Conservation (phyloP, 2,329 filamentous ascomycete species). For the Botrytis elliptica region DNA sequence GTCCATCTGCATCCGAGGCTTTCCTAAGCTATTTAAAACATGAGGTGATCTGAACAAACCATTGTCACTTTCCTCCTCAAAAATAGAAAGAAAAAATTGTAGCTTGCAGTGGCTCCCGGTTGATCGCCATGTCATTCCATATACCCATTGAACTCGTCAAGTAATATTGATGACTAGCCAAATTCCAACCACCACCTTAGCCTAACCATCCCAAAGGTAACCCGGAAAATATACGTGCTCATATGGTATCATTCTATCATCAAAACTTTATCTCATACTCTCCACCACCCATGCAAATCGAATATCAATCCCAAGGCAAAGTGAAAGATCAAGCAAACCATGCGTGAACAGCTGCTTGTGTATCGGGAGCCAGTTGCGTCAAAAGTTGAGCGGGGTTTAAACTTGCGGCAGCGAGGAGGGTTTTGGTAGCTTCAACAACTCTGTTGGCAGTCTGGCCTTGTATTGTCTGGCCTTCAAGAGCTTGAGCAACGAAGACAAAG, state of each 20-base stretch:
- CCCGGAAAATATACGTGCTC: constrained; percentile 23
- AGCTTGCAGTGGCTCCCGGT: background rate
- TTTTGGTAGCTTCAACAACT: constrained; percentile 75
- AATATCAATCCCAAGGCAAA: constrained; percentile 42
- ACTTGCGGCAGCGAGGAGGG: constrained; percentile 69
- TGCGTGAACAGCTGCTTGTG: constrained; percentile 74
- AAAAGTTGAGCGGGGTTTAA: constrained; percentile 76
- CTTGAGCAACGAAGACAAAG: constrained; percentile 82
- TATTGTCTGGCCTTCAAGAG: constrained; percentile 85
- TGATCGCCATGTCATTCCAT: constrained; percentile 23
- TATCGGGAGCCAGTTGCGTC: constrained; percentile 72
- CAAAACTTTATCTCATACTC: constrained; percentile 18
- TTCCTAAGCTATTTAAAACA: background rate
- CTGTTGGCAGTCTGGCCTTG: constrained; percentile 78
- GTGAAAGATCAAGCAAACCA: constrained; percentile 58
- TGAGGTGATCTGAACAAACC: background rate
- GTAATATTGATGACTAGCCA: constrained; percentile 22
- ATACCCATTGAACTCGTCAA: background rate
- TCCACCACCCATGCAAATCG: constrained; percentile 11
- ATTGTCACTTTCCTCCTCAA: background rate
- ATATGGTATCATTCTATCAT: constrained; percentile 24
- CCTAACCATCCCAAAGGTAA: constrained; percentile 21
- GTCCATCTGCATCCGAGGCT: background rate
- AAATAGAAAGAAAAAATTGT: background rate
- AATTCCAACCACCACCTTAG: constrained; percentile 12